Base-by-base conservation (phyloP, 345 rosid genomes). In the Bruguiera parviflora region DNA sequence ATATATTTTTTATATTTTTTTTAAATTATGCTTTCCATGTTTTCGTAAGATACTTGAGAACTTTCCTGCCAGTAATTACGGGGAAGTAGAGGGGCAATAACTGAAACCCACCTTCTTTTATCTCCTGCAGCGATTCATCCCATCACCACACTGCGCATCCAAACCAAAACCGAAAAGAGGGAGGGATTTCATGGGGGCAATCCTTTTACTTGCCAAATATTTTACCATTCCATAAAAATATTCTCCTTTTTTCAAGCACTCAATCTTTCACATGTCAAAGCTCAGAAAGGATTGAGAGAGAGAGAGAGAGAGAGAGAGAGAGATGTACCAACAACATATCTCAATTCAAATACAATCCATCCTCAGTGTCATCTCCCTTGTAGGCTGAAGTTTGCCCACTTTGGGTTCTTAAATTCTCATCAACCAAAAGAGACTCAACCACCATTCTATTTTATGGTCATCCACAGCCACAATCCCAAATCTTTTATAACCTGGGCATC, bases 401-500 rank as follows among this genome's bases (percentile, higher is more conserved):
- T 3, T 5, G 16, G 49, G 47, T 11, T 55, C 58, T 55, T 25
- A 13, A 53, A 9, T 68, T 55, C 58, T 25, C 0, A 2, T 39
- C 47, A 39, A 39, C 3, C 15, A 39, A 39, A 21, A 8, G 58
- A 22, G 8, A 55, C 58, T 22, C 27, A 1, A 21, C 58, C 16
- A 55, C 28, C 5, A 8, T 25, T 56, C 0, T 11, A 15, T 56
- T 56, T 10, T 56, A 56, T 56, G 59, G 24, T 56, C 59, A 22
- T 13, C 66, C 75, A 5, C 37, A 61, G 71, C 29, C 78, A 37
- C 59, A 74, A 28, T 31, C 75, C 55, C 2, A 60, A 60, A 49
- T 65, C 63, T 61, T 67, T 69, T 43, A 67, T 73, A 66, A 4
- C 16, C 27, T 69, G 46, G 56, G 79, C 78, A 79, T 77, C 80